These are phyloP conservation scores for Phaeosphaeriaceae sp. DNA, from an alignment of 2,329 filamentous ascomycete species.

Conservation along the genomic window DNA sequence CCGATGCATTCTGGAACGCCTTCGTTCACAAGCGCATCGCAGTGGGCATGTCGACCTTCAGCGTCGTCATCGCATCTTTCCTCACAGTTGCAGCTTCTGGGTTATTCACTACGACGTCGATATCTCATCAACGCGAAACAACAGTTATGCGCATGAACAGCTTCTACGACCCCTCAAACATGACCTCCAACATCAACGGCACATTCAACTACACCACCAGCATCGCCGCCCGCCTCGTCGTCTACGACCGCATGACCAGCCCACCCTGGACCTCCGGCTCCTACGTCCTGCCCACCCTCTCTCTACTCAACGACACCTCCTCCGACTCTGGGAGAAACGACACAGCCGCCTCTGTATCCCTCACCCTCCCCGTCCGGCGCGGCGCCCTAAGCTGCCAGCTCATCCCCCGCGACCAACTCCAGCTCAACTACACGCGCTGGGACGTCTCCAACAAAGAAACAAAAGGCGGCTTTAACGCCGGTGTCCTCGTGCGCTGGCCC, in stretches of 20 bases:
- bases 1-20: not conserved
- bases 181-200: not conserved
- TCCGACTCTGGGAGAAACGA: too few relatives aligned
- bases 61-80: not conserved
- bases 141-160: not conserved
- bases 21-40: not conserved
- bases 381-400: not conserved
- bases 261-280: not conserved
- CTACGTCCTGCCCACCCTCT: not conserved
- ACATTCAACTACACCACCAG: constrained; percentile 1
- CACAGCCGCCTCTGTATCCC: not conserved
- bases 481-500: not conserved
- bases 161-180: not conserved
- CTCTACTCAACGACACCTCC: not conserved
- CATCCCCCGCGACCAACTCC: not conserved
- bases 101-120: not conserved
- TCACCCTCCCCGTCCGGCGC: not conserved
- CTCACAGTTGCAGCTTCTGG: not conserved
- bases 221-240: not conserved
- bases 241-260: not conserved
- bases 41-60: not conserved
- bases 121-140: not conserved
- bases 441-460: not conserved
- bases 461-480: not conserved
- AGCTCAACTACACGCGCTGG: not conserved